A percentile compares a stretch with the other conserved stretches of the same genome.
Conservation (phyloP, 805 yeast genomes). For the Candida dendrica region DNA sequence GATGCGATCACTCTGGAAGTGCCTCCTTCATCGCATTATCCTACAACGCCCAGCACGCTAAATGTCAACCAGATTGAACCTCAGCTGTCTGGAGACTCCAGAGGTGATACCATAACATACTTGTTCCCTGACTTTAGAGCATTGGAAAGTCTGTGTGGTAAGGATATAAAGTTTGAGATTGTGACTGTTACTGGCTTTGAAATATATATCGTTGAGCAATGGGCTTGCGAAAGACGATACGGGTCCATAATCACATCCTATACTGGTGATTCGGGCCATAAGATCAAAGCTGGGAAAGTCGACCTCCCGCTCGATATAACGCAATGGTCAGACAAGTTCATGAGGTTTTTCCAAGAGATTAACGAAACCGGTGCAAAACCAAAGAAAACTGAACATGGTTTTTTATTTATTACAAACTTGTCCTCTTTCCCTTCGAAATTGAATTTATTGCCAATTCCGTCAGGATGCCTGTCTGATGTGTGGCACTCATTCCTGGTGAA, state of each 20-base stretch:
- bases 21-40: not conserved
- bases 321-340: conserved; percentile 35
- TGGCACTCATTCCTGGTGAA: conserved; percentile 61
- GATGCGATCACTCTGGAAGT: not conserved
- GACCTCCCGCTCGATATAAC: conserved; percentile 32
- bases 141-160: conserved; percentile 36
- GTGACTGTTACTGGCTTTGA: conserved; percentile 68
- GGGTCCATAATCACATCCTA: conserved; percentile 70
- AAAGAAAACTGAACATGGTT: conserved; percentile 53
- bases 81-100: not conserved
- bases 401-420: conserved; percentile 74
- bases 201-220: conserved; percentile 87
- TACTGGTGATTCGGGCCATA: conserved; percentile 75
- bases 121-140: conserved; percentile 55
- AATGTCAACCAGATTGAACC: not conserved
- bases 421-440: conserved; percentile 71
- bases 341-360: conserved; percentile 58
- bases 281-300: conserved; percentile 53
- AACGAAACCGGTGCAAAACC: conserved; percentile 60
- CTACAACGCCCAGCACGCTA: not conserved
- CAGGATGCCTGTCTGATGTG: conserved; percentile 41
- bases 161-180: conserved; percentile 36
- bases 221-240: conserved; percentile 70
- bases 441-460: conserved; percentile 62
- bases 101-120: conserved; percentile 9